phyloP scores from a whole-genome alignment of 169 alveolate species.

The Cryptosporidium tyzzeri region DNA sequence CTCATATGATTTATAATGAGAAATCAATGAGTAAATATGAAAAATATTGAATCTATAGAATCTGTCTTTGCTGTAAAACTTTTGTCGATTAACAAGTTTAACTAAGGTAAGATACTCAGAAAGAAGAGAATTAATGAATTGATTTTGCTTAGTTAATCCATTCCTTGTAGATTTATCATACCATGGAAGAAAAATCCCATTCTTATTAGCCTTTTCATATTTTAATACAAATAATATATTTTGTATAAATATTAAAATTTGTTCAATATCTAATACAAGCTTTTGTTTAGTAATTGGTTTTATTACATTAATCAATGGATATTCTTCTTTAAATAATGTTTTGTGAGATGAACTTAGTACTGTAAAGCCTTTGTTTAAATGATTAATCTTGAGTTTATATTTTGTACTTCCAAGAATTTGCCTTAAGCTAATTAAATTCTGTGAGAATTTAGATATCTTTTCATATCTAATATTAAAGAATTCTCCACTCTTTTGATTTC shows the following conservation, averaged over 20 bases:
- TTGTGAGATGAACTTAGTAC: not conserved
- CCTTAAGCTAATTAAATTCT: constrained; percentile 1
- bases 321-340: not conserved
- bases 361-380: not conserved
- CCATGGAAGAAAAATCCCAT: constrained; percentile 38
- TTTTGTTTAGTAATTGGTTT: constrained; percentile 5
- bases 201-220: not conserved
- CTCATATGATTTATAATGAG: constrained; percentile 51
- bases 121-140: not conserved
- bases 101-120: constrained; percentile 13
- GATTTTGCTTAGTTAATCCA: constrained; percentile 10
- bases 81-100: constrained; percentile 8
- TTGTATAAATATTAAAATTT: constrained; percentile 20
- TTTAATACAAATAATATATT: constrained; percentile 20
- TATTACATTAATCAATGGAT: not conserved
- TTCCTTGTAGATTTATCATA: constrained; percentile 10
- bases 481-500: not conserved
- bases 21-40: constrained; percentile 28
- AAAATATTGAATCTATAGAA: constrained; percentile 34
- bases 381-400: not conserved
- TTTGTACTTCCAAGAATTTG: not conserved
- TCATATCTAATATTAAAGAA: constrained; percentile 7
- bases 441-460: constrained; percentile 25
- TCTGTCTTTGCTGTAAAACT: constrained; percentile 25
- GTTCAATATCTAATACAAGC: constrained; percentile 43